Conservation (phyloP, 768 basidiomycete species). For the Collybia sp. region DNA sequence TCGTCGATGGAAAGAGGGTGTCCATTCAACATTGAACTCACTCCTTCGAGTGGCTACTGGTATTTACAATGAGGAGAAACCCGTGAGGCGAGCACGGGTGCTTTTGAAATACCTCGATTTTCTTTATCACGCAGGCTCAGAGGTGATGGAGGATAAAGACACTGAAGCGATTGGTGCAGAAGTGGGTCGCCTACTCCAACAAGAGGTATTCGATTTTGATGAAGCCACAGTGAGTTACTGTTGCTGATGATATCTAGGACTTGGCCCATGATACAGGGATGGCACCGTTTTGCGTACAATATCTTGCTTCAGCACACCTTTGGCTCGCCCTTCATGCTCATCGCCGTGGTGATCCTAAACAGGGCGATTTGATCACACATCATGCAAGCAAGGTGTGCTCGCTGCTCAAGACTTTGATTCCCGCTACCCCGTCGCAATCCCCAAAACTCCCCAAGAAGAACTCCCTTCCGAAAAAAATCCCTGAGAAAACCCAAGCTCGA, state of each 20-base stretch:
- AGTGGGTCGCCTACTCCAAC: conserved; percentile 32
- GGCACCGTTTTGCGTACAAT: conserved; percentile 34
- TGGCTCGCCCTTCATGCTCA: conserved; percentile 74
- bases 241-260: conserved; percentile 15
- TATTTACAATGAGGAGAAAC: conserved; percentile 47
- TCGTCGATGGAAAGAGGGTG: conserved; percentile 54
- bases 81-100: conserved; percentile 55
- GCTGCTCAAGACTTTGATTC: conserved; percentile 36
- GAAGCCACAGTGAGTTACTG: background rate
- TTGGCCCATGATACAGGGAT: conserved; percentile 30
- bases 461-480: conserved; percentile 15
- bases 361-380: conserved; percentile 39
- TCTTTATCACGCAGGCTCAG: conserved; percentile 30
- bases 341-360: conserved; percentile 38
- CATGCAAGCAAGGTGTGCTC: conserved; percentile 51
- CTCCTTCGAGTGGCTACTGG: conserved; percentile 46
- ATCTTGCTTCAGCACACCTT: conserved; percentile 52
- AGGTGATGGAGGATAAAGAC: conserved; percentile 18
- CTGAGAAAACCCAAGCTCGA: conserved; percentile 11
- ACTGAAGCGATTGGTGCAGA: conserved; percentile 35
- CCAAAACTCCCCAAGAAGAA: conserved; percentile 17
- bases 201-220: conserved; percentile 30
- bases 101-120: conserved; percentile 52
- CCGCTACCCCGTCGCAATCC: background rate
- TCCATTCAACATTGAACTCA: conserved; percentile 28